phyloP scores from a whole-genome alignment of 441 rosid species.

The Gossypium trilobum region DNA sequence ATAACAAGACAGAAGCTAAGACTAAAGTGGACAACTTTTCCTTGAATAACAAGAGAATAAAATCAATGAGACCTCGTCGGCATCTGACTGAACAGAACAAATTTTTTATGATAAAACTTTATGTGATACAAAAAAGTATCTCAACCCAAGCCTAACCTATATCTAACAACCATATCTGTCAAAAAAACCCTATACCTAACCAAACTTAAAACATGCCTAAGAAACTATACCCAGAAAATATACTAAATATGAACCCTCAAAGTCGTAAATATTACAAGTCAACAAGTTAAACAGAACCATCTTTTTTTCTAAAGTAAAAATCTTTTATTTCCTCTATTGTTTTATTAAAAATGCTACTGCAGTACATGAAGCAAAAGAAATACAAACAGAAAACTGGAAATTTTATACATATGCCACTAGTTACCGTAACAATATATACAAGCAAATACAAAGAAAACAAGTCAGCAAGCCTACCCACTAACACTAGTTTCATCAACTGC shows the following conservation, averaged over 20 bases:
- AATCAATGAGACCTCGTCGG: not conserved
- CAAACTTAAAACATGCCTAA: not conserved
- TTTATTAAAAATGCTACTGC: not conserved
- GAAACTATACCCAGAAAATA: not conserved
- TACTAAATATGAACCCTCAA: not conserved
- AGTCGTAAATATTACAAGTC: not conserved
- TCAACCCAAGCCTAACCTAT: not conserved
- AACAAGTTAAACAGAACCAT: not conserved
- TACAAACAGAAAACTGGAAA: not conserved
- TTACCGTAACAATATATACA: not conserved
- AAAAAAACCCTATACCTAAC: not conserved
- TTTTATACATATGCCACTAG: not conserved
- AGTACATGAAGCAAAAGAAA: not conserved
- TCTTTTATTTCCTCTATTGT: not conserved
- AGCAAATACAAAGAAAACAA: slow-evolving; percentile 10
- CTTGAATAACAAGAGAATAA: not conserved
- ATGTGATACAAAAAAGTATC: not conserved
- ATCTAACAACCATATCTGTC: not conserved
- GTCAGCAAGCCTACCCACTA: slow-evolving; percentile 67
- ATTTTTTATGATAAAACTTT: not conserved
- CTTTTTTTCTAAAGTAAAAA: not conserved
- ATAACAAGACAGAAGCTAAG: not conserved
- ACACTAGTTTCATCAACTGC: slow-evolving; percentile 99
- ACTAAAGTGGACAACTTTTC: not conserved
- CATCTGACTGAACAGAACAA: not conserved